These are phyloP conservation scores for Penicillium robsamsonii DNA, from an alignment of 495 filamentous ascomycete genomes.

Conservation along the genomic window DNA sequence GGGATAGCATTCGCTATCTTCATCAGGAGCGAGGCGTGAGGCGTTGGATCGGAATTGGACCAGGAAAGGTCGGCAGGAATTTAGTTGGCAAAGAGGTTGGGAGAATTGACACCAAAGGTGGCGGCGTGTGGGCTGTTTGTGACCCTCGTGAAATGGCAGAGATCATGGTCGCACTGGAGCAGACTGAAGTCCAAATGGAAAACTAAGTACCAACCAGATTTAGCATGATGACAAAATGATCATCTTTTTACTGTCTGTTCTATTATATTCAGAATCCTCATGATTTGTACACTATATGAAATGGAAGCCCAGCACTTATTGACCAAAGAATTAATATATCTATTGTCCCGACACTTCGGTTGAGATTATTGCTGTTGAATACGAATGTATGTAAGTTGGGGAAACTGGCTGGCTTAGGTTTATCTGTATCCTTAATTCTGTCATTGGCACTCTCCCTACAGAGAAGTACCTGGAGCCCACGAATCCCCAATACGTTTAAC, in stretches of 20 bases:
- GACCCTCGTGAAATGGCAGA: constrained; percentile 79
- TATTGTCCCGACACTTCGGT: background rate
- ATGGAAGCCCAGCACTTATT: background rate
- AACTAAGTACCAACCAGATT: background rate
- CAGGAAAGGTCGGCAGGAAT: constrained; percentile 91
- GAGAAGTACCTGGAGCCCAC: constrained; percentile 53
- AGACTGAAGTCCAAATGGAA: constrained; percentile 58
- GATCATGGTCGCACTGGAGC: constrained; percentile 67
- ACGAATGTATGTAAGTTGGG: background rate
- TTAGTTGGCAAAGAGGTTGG: constrained; percentile 95
- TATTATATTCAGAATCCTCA: background rate
- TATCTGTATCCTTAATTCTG: background rate
- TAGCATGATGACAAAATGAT: background rate
- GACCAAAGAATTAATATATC: background rate
- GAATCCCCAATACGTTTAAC: constrained; percentile 81
- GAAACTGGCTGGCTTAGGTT: background rate
- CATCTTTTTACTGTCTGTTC: background rate
- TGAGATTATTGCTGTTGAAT: background rate
- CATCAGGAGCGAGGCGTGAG: constrained; percentile 81
- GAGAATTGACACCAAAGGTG: constrained; percentile 75
- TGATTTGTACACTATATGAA: background rate
- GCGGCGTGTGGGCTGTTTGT: constrained; percentile 90
- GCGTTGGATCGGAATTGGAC: constrained; percentile 91
- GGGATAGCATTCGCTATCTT: constrained; percentile 85
- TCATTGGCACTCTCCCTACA: constrained; percentile 15